Percentiles rank a stretch among this genome's conserved stretches.
Evolutionary conservation across 106 monocot species (phyloP).

Genomic region (Acorus gramineus): DNA sequence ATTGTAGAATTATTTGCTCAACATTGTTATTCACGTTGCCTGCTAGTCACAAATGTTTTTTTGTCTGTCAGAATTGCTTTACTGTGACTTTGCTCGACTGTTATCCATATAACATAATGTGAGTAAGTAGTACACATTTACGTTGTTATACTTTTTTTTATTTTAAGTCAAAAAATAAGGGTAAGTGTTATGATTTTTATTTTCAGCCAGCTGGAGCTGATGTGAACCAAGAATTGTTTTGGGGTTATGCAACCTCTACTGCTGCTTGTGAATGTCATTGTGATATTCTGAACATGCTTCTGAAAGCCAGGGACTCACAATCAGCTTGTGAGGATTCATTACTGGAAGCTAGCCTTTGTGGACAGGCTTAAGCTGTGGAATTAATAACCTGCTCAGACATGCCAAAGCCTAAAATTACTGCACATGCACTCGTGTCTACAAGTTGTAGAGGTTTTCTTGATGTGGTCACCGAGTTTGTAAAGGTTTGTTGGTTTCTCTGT

Average conservation of each 20-base stretch:
- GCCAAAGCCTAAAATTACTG: constrained; percentile 18
- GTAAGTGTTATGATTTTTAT: too few species aligned
- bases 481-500: constrained; percentile 17
- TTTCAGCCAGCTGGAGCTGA: constrained; percentile 47
- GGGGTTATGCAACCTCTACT: constrained; percentile 53
- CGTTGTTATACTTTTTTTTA: too few species aligned
- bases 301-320: constrained; percentile 41
- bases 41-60: too few species aligned
- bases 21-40: too few species aligned
- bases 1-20: too few species aligned
- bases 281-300: constrained; percentile 33
- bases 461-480: constrained; percentile 27
- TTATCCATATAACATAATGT: too few species aligned
- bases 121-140: too few species aligned
- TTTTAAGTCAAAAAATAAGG: too few species aligned
- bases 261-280: constrained; percentile 53
- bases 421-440: constrained; percentile 48
- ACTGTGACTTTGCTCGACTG: too few species aligned
- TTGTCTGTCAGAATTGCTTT: too few species aligned
- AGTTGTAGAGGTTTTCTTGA: constrained; percentile 53
- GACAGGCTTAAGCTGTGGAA: constrained; percentile 29
- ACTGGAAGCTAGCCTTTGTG: constrained; percentile 38
- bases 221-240: constrained; percentile 49
- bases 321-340: constrained; percentile 53
- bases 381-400: constrained; percentile 41